A percentile compares a stretch with the other conserved stretches of the same genome.
Evolutionary conservation across 2,329 filamentous ascomycete species (phyloP).

Genomic region (Colletotrichum lindemuthianum): DNA sequence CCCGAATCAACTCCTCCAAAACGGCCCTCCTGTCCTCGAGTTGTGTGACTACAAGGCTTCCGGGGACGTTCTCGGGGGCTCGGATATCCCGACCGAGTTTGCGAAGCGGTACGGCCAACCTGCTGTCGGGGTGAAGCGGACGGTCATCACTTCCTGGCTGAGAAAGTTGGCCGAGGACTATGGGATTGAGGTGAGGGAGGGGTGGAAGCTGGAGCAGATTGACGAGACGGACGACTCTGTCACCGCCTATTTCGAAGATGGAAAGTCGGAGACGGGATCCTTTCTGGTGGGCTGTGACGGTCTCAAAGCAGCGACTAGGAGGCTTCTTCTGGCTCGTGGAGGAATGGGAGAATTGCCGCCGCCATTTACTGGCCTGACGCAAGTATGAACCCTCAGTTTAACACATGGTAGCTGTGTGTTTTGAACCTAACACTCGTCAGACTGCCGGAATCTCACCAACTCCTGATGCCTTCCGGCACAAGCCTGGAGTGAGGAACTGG

Average conservation of each 20-base stretch:
- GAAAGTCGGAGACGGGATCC: constrained; percentile 35
- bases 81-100: constrained; percentile 36
- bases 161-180: constrained; percentile 32
- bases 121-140: constrained; percentile 38
- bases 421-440: constrained; percentile 12
- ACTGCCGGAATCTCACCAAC: constrained; percentile 39
- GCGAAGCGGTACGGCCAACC: constrained; percentile 38
- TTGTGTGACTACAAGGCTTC: constrained; percentile 37
- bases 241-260: constrained; percentile 39
- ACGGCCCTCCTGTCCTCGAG: constrained; percentile 33
- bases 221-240: constrained; percentile 36
- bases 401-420: neutral
- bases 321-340: constrained; percentile 31
- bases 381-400: neutral
- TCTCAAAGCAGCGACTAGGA: constrained; percentile 38
- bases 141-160: constrained; percentile 37
- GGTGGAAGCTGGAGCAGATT: constrained; percentile 40
- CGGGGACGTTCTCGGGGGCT: constrained; percentile 37
- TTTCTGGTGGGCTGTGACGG: constrained; percentile 42
- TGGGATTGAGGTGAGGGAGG: constrained; percentile 39
- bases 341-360: constrained; percentile 35
- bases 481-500: constrained; percentile 38
- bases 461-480: constrained; percentile 28
- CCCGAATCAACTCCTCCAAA: constrained; percentile 1
- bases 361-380: constrained; percentile 37